These are phyloP conservation scores for Xylaria telfairii DNA, from an alignment of 495 filamentous ascomycete species.

Conservation along the genomic window DNA sequence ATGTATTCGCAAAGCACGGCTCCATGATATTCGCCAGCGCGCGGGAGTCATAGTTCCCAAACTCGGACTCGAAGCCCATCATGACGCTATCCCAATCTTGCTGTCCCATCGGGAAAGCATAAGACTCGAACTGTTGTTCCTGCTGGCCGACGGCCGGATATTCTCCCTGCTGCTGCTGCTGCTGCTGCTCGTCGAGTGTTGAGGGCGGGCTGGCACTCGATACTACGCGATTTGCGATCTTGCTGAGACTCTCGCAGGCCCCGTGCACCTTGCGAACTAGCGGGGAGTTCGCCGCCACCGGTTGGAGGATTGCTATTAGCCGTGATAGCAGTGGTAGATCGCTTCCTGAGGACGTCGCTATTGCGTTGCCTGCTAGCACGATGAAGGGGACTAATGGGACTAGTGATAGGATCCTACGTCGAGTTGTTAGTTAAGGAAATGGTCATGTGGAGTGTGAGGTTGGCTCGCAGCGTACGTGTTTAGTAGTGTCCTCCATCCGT, in stretches of 20 bases:
- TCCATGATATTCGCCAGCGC: conserved; percentile 33
- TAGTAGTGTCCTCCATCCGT: conserved; percentile 25
- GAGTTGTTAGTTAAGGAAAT: background rate
- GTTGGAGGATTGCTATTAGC: conserved; percentile 23
- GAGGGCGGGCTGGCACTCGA: conserved; percentile 19
- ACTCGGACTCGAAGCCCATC: conserved; percentile 34
- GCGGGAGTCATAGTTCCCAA: conserved; percentile 30
- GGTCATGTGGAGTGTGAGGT: background rate
- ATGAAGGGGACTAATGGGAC: conserved; percentile 72
- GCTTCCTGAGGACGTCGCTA: conserved; percentile 52
- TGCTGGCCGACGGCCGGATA: background rate
- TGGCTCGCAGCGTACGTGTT: conserved; percentile 28
- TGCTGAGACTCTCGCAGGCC: conserved; percentile 31
- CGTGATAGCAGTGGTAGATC: conserved; percentile 50
- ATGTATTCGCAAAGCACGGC: conserved; percentile 33
- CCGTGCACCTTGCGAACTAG: conserved; percentile 31
- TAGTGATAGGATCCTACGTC: conserved; percentile 37
- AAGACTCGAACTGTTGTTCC: conserved; percentile 21
- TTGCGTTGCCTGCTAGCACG: conserved; percentile 70
- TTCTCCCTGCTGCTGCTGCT: background rate
- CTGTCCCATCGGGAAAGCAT: conserved; percentile 35
- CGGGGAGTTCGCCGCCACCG: conserved; percentile 15
- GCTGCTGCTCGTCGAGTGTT: background rate
- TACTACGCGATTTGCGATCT: conserved; percentile 30
- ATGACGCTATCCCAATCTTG: conserved; percentile 39